Conservation (phyloP, 129 eudicot species). For the Arctium lappa region DNA sequence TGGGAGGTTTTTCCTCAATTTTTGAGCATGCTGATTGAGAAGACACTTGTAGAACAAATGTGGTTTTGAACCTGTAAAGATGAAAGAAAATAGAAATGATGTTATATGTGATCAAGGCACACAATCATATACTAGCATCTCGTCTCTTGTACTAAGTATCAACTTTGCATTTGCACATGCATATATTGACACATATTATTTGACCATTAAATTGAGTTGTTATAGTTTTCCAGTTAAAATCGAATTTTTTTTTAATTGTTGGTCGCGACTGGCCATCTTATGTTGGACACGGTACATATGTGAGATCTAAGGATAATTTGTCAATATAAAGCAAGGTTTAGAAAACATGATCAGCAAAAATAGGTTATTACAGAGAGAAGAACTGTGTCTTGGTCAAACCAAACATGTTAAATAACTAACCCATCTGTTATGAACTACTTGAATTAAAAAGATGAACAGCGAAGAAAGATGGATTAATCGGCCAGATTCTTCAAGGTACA, state of each 20-base stretch:
- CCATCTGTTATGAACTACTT: too few relatives aligned
- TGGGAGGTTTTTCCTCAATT: constrained; percentile 28
- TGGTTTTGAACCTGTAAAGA: constrained; percentile 22
- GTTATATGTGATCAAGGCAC: not conserved
- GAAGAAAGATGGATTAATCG: too few relatives aligned
- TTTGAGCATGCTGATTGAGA: constrained; percentile 44
- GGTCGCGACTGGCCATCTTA: not conserved
- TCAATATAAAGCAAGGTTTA: not conserved
- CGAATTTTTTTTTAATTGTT: not conserved
- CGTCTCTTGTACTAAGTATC: not conserved
- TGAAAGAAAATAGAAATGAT: not conserved
- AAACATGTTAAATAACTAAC: too few relatives aligned
- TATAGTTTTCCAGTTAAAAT: not conserved
- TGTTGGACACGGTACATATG: not conserved
- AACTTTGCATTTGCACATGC: not conserved
- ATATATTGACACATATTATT: not conserved
- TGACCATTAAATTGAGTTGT: not conserved
- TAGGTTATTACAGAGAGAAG: not conserved
- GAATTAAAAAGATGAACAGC: too few relatives aligned
- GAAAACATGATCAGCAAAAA: not conserved
- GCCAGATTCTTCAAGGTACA: too few relatives aligned
- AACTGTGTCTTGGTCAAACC: not conserved
- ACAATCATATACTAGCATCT: not conserved
- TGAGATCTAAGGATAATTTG: not conserved
- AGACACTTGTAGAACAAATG: constrained; percentile 29